Base-by-base conservation (phyloP, 2,329 filamentous ascomycete species). In the Septoria linicola region DNA sequence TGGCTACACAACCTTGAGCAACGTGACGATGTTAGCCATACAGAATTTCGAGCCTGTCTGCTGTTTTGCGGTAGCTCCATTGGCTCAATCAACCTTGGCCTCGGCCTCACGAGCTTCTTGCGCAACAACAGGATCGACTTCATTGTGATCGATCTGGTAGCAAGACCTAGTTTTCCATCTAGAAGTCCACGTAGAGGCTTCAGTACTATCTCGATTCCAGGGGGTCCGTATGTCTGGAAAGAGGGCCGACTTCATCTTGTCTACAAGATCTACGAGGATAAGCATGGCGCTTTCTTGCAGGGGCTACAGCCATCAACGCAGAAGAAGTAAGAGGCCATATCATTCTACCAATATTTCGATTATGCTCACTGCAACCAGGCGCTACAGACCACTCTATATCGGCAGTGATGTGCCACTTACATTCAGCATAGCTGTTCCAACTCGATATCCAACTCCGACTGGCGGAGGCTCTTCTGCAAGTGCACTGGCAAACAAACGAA, bases 401-500 rank as follows among this genome's bases (percentile, higher is more conserved):
- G 13, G 27, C 14, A 30, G 30, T 13, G 13, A 35, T n/a, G 19
- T 16, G 6, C 17, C 31, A 6, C 32, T 17, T 11, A 45, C 42
- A 11, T 20, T 45, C 11, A 25, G 42, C n/a, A 32, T 36, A 1
- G 30, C 30, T 10, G 42, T 45, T 11, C 42, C 42, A 13, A 36
- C n/a, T n/a, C 30, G 42, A 23, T 19, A 35, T 8, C 42, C 8
- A 20, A 13, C 14, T 19, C 42, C 14, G n/a, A n/a, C n/a, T 6
- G 3, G 4, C 32, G 3, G 30, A 3, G 20, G 3, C 10, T 10
- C 17, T 4, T n/a, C 17, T 14, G 42, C 14, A 14, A 36, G 31
- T 17, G 8, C 16, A 17, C 5, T 46, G 17, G 6, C 16, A 14
- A 49, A 40, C 34, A 41, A 42, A 35, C 34, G 64, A 16, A 41